Percentiles rank a stretch among this genome's conserved stretches.
These are phyloP conservation scores for Lasiosphaeria hispida DNA, from an alignment of 495 filamentous ascomycete genomes.

Conservation along the genomic window DNA sequence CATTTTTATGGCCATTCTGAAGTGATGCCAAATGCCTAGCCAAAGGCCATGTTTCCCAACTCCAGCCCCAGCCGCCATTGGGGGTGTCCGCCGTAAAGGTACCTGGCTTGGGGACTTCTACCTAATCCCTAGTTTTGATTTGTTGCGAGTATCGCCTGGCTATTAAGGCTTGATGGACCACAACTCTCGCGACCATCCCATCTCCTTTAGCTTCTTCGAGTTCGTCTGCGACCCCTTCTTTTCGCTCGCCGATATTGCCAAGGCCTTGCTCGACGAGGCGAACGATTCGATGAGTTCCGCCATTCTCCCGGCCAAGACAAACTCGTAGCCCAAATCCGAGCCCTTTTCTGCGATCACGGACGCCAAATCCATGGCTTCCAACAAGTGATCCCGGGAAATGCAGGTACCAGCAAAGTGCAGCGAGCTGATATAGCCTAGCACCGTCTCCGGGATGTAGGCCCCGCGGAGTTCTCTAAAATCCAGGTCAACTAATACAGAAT, in stretches of 20 bases:
- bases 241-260: conserved; percentile 61
- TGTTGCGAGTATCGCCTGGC: not conserved
- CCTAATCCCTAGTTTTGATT: not conserved
- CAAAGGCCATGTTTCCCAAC: too few relatives aligned
- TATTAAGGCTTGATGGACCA: conserved; percentile 46
- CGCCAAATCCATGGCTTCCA: conserved; percentile 77
- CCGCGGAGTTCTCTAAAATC: conserved; percentile 58
- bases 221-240: conserved; percentile 41
- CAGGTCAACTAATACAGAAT: conserved; percentile 31
- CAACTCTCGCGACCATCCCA: conserved; percentile 51
- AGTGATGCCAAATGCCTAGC: too few relatives aligned
- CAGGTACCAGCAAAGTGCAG: conserved; percentile 66
- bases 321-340: conserved; percentile 62
- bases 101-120: too few relatives aligned
- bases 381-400: conserved; percentile 60
- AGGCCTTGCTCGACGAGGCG: conserved; percentile 68
- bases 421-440: conserved; percentile 75
- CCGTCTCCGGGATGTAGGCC: conserved; percentile 74
- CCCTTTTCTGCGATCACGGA: conserved; percentile 63
- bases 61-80: too few relatives aligned
- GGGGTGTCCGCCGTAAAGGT: too few relatives aligned
- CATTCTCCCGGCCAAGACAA: conserved; percentile 66
- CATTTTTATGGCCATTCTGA: too few relatives aligned
- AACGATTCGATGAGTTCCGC: conserved; percentile 73
- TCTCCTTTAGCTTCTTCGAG: conserved; percentile 53